A percentile compares a stretch with the other conserved stretches of the same genome.
Conservation (phyloP, 2,329 filamentous ascomycete genomes). For the Arthrobotrys musiformis region DNA sequence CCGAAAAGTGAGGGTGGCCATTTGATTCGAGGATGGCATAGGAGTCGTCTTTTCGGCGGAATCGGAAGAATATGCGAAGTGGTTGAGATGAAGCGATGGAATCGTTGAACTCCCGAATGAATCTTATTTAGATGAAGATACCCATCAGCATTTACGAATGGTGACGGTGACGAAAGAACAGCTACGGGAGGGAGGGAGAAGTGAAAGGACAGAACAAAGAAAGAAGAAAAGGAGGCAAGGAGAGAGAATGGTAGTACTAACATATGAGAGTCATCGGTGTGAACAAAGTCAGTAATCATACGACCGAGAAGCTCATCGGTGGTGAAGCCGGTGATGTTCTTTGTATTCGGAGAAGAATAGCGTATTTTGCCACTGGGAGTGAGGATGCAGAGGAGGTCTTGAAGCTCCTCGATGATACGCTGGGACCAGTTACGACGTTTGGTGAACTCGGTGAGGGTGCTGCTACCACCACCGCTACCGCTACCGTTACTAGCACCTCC, state of each 20-base stretch:
- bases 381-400: constrained; percentile 87
- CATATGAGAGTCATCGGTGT: constrained; percentile 75
- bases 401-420: constrained; percentile 87
- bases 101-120: constrained; percentile 88
- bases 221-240: background rate
- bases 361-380: constrained; percentile 84
- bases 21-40: constrained; percentile 90
- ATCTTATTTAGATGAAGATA: constrained; percentile 66
- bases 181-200: background rate
- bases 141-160: constrained; percentile 58
- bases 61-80: constrained; percentile 85
- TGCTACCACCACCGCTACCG: constrained; percentile 63
- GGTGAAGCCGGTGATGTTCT: constrained; percentile 78
- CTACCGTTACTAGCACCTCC: constrained; percentile 13
- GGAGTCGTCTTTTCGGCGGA: constrained; percentile 77
- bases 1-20: constrained; percentile 87
- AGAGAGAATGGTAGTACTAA: constrained; percentile 10
- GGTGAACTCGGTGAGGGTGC: constrained; percentile 73
- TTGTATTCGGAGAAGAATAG: constrained; percentile 84
- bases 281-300: constrained; percentile 83
- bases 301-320: constrained; percentile 76
- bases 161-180: background rate
- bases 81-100: constrained; percentile 83
- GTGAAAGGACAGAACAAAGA: background rate
- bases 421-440: constrained; percentile 83